Evolutionary conservation across 2,329 filamentous ascomycete species (phyloP), one percentile per base, ranked within the genome.

Genomic region (Phyllosticta citribraziliensis): DNA sequence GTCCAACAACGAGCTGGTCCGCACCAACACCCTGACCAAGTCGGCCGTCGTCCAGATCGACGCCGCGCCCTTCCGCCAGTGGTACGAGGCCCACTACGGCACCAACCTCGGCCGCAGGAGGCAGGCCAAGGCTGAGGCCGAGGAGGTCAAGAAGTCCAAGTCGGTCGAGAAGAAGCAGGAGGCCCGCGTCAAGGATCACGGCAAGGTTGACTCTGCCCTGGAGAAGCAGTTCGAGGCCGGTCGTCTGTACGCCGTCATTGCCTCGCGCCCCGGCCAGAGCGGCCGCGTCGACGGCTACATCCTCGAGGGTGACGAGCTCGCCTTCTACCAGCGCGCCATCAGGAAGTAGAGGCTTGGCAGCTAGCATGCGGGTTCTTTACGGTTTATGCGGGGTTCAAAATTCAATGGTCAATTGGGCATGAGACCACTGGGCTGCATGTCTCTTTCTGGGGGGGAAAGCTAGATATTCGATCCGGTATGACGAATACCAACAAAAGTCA

Each of bases 31-130:
- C 83, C 86, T 99, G 79, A 99, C 94, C 85, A 95, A 92, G 84
- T 91, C 91, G 76, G 94, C 94, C 82, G 90, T 99, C 75, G 90
- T 99, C 79, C 94, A 99, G 85, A 84, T 99, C 81, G 94, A 99
- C 80, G 94, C 95, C 73, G 91, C 94, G 67, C 94, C 94, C 71
- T 99, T 99, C 90, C 86, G 94, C 79, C 93, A 97, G 84, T 99
- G 94, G 94, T 99, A 96, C 83, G 94, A 99, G 87, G 91, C 94
- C 71, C 94, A 99, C 88, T 99, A 99, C 86, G 94, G 94, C 77
- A 85, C 90, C 80, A 73, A 83, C 73, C 77, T 99, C 67, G 94
- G 94, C 78, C 89, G 92, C 74, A 88, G 88, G 81, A 90, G 92
- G 82, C 91, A 96, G 84, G 84, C 87, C 79, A 92, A 95, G 80